These are phyloP conservation scores for Fraxinus dipetala DNA, from an alignment of 305 asterid species.

Conservation along the genomic window DNA sequence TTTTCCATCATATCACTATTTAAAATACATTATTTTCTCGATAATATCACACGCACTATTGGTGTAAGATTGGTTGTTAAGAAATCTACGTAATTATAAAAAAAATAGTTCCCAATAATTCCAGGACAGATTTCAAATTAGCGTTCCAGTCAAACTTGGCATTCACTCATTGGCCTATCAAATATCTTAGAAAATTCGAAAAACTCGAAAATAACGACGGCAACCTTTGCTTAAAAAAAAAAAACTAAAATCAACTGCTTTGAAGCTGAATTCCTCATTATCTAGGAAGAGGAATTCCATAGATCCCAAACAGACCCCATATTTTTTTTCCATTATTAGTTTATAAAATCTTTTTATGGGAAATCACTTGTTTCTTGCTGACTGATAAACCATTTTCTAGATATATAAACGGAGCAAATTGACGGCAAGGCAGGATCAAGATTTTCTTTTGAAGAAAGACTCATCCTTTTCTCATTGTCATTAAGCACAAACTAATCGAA, in stretches of 20 bases:
- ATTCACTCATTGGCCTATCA: not conserved
- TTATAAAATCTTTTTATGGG: not conserved
- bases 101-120: not conserved
- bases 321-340: not conserved
- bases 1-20: too few species aligned
- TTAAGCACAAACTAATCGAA: constrained; percentile 36
- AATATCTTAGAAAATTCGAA: not conserved
- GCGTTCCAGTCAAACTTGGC: not conserved
- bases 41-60: too few species aligned
- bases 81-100: not conserved
- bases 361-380: not conserved
- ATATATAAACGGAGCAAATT: not conserved
- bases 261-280: not conserved
- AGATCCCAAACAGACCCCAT: not conserved
- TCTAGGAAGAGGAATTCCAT: not conserved
- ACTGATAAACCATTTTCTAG: constrained; percentile 14
- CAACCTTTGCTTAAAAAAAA: not conserved
- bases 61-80: too few species aligned
- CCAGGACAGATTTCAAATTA: not conserved
- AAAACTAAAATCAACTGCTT: not conserved
- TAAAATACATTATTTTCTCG: too few species aligned
- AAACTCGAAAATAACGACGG: not conserved
- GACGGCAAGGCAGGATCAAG: not conserved
- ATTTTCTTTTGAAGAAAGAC: not conserved
- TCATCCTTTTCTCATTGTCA: constrained; percentile 21